Evolutionary conservation across 202 grass and related monocot genomes (phyloP), one percentile per base, ranked within the genome.

Genomic region (Zizania palustris): DNA sequence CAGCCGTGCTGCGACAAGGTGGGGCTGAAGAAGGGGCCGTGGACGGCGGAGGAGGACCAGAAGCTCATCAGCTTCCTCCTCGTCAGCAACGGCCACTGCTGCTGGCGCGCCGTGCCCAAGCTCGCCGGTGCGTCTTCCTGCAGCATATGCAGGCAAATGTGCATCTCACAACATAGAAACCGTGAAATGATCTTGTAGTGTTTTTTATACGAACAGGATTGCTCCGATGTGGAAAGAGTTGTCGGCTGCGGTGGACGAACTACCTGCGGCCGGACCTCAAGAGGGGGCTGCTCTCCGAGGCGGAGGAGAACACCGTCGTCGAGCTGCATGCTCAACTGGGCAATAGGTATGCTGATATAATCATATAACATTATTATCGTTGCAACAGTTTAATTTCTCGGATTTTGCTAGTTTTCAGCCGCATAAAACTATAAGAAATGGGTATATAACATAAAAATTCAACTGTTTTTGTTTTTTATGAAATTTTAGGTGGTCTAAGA

Each of bases 171-270:
- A 28, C 2, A 28, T 28, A 28, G 28, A 28, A 28, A 28, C 28
- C 28, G 28, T 28, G 28, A 28, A 28, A 28, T 28, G 28, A 28
- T 28, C 28, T 28, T 28, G 1, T 28, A 2, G 28, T 28, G 2
- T 28, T 42, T 42, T 42, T 42, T 42, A 0, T 42, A 42, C 40
- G 2, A 40, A 3, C 71, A 83, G 81, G 81, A 12, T 48, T 84
- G 10, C 67, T 89, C 62, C 87, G 96, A 20, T 99, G 96, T 65
- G 96, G 96, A 8, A 99, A 99, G 89, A 99, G 96, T 81, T 99
- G 96, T 70, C 87, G 96, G 36, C 89, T 99, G 14, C 92, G 96
- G 81, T 99, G 96, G 96, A 93, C 96, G 34, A 99, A 99, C 85
- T 99, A 99, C 84, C 83, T 95, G 15, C 83, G 92, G 55, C 92